phyloP scores from a whole-genome alignment of 495 filamentous ascomycete species.

The Corynascus novoguineensis region DNA sequence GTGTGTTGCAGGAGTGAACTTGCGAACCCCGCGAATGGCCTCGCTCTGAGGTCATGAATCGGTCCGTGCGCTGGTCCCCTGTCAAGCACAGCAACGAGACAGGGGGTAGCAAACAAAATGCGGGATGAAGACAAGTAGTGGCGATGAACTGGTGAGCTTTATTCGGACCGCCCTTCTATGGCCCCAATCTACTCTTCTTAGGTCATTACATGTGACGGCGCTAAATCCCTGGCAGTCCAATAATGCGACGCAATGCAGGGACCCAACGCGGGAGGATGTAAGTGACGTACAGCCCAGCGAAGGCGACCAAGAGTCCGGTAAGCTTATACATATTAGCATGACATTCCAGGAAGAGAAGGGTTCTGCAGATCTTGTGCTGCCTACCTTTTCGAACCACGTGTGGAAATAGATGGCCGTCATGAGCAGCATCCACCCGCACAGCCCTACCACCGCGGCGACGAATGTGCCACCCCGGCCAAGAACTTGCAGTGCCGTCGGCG shows the following conservation, averaged over 20 bases:
- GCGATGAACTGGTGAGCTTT: not conserved
- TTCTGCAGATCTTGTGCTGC: conserved; percentile 19
- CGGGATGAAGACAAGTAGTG: too few species aligned
- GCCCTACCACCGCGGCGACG: conserved; percentile 48
- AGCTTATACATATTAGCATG: conserved; percentile 40
- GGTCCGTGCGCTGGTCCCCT: conserved; percentile 23
- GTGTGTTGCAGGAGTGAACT: conserved; percentile 7
- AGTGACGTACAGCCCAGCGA: conserved; percentile 60
- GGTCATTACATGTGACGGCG: not conserved
- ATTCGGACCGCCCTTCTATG: conserved; percentile 2
- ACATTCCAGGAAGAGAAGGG: not conserved
- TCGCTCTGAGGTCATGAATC: conserved; percentile 33
- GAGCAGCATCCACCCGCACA: conserved; percentile 90
- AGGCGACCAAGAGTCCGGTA: conserved; percentile 66
- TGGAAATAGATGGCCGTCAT: conserved; percentile 99
- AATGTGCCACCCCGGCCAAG: conserved; percentile 43
- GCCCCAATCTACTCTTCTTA: not conserved
- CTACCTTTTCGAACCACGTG: conserved; percentile 95
- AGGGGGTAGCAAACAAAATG: not conserved
- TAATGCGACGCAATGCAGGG: conserved; percentile 54
- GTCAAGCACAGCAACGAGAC: not conserved
- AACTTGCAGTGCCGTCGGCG: conserved; percentile 22
- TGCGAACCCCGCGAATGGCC: conserved; percentile 22
- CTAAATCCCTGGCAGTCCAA: conserved; percentile 71
- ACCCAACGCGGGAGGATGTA: conserved; percentile 71